Percentiles rank a stretch among this genome's conserved stretches.
phyloP scores from a whole-genome alignment of 305 asterid species.

The Fraxinus ornus region DNA sequence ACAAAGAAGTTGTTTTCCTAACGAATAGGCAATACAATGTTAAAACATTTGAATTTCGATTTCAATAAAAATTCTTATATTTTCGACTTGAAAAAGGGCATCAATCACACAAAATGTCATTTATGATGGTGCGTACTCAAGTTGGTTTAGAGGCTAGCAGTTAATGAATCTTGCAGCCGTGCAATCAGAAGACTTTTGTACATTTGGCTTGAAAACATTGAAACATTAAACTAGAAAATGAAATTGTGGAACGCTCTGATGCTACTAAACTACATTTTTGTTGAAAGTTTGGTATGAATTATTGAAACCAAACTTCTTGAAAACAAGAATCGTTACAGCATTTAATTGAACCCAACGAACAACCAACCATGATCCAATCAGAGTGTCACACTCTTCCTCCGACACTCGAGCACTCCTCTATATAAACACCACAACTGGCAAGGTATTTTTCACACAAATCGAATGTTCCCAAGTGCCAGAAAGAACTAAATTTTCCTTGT shows the following conservation, averaged over 20 bases:
- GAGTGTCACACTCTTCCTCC: not conserved
- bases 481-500: not conserved
- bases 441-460: not conserved
- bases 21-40: no score
- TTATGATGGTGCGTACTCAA: not conserved
- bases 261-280: not conserved
- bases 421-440: not conserved
- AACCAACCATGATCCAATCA: not conserved
- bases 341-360: slow-evolving; percentile 23
- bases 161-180: no score
- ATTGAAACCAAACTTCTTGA: no score
- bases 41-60: no score
- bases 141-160: not conserved
- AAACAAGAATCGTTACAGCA: not conserved
- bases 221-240: not conserved
- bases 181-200: no score
- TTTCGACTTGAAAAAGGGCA: no score
- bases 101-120: not conserved
- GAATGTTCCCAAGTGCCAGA: not conserved
- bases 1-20: no score
- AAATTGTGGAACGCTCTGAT: not conserved
- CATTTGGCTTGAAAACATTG: not conserved
- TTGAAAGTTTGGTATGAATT: not conserved
- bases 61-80: no score
- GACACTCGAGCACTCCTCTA: not conserved